Evolutionary conservation across 148 eudicot species (phyloP), one percentile per base, ranked within the genome.

Genomic region (Beta vulgaris): DNA sequence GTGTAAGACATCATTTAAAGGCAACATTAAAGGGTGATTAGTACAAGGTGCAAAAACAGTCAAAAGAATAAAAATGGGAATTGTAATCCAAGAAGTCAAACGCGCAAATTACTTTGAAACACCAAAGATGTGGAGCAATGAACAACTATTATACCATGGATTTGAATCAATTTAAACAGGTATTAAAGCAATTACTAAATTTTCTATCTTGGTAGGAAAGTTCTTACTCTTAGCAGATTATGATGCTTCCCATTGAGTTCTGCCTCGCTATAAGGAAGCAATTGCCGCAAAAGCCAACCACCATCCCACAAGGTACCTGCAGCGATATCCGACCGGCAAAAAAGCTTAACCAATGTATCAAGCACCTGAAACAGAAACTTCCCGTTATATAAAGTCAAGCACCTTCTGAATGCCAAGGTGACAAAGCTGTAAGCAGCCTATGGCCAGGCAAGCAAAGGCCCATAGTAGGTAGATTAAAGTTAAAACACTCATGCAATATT

Each of bases 281-380:
- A 86, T 81, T 95, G 98, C 26, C 96, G 89, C 82, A 95, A 84
- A 86, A 95, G 98, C 96, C 98, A 95, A 75, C 97, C 97, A 73
- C 97, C 93, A 80, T 92, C 87, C 96, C 97, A 95, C 80, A 95
- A 78, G 60, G 96, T 86, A 43, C 85, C 96, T 51, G 97, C 89
- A 65, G 98, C 90, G 58, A 92, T 79, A 81, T 90, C 88, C 74
- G 96, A 85, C 83, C 98, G 83, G 84, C 93, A 87, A 76, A 95
- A 85, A 75, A 95, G 98, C 77, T 87, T 89, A 73, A 95, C 92
- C 90, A 95, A 80, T 19, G 96, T 90, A 87, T 95, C 97, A 54
- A 95, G 96, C 74, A 95, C 98, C 98, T 95, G 82, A 80, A 78
- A 72, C 70, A 39, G 13, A 79, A 53, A 68, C 72, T 53, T 19